phyloP scores from a whole-genome alignment of 768 basidiomycete genomes.

The Kockovaella imperatae region DNA sequence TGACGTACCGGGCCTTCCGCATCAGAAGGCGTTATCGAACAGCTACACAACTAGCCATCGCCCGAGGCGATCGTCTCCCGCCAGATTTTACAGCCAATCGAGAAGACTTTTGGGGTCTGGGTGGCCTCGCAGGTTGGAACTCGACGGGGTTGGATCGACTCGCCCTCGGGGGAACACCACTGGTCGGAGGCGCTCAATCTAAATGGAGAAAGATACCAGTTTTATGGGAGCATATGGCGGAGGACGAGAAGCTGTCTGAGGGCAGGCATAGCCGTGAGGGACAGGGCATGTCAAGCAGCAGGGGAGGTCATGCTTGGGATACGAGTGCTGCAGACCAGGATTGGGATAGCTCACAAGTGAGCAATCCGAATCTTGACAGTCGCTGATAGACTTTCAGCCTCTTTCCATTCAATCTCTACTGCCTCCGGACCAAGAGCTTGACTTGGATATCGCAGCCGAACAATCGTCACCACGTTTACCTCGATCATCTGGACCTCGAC shows the following conservation, averaged over 20 bases:
- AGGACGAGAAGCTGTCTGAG: conserved; percentile 3
- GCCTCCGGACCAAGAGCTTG: not conserved
- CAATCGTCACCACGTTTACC: not conserved
- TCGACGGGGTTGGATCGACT: conserved; percentile 13
- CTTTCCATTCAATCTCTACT: conserved; percentile 10
- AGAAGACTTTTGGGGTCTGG: conserved; percentile 30
- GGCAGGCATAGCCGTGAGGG: too few species aligned
- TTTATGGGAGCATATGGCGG: conserved; percentile 19
- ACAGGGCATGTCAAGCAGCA: too few species aligned
- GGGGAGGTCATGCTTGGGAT: not conserved
- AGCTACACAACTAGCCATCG: conserved; percentile 30
- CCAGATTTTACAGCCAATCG: conserved; percentile 4
- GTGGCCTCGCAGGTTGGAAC: conserved; percentile 15
- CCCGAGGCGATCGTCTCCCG: conserved; percentile 27
- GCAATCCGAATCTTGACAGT: not conserved
- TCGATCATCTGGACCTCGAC: not conserved
- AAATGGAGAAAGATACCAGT: conserved; percentile 21
- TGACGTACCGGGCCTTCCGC: conserved; percentile 23
- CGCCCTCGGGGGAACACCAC: conserved; percentile 5
- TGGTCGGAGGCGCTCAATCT: conserved; percentile 7
- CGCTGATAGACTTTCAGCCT: conserved; percentile 2
- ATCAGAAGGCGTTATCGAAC: conserved; percentile 28
- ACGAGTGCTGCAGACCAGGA: not conserved
- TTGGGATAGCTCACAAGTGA: not conserved
- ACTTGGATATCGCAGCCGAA: not conserved